Percentiles rank a stretch among this genome's conserved stretches.
Conservation (phyloP, 1,284 basidiomycete species). For the Austroboletus olivaceoglutinosus region DNA sequence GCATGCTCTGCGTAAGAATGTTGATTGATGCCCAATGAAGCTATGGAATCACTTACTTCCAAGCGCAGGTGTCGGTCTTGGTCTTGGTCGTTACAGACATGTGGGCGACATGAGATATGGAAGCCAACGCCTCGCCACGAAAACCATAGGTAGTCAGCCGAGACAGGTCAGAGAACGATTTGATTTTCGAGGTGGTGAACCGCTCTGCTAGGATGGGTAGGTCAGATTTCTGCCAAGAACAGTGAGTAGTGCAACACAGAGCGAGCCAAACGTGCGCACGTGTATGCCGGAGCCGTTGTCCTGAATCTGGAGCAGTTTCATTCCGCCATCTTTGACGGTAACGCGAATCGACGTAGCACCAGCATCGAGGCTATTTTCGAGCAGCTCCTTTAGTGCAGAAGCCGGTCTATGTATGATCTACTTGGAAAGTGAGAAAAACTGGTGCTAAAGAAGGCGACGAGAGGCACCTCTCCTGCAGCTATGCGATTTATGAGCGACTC, state of each 20-base stretch:
- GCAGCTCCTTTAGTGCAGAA: conserved; percentile 94
- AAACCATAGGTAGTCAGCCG: conserved; percentile 94
- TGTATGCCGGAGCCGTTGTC: conserved; percentile 96
- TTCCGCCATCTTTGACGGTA: conserved; percentile 91
- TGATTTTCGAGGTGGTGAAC: conserved; percentile 95
- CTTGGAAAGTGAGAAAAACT: conserved; percentile 8
- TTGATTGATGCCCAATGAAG: not conserved
- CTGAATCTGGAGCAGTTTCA: conserved; percentile 94
- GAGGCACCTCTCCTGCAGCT: conserved; percentile 73
- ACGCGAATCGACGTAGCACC: conserved; percentile 86
- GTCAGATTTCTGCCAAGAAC: conserved; percentile 56
- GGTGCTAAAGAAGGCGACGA: not conserved
- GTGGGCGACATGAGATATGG: conserved; percentile 93
- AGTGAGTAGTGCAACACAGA: not conserved
- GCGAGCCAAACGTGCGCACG: conserved; percentile 39
- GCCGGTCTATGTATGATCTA: conserved; percentile 96
- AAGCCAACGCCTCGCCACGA: conserved; percentile 95
- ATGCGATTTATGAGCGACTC: conserved; percentile 79
- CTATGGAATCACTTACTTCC: conserved; percentile 64
- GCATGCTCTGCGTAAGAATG: conserved; percentile 54
- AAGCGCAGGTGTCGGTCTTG: conserved; percentile 75
- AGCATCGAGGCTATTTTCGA: conserved; percentile 96
- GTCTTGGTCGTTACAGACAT: conserved; percentile 91
- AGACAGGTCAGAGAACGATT: conserved; percentile 83
- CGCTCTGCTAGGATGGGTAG: conserved; percentile 90